These are phyloP conservation scores for Aspergillus caelatus DNA, from an alignment of 2,329 filamentous ascomycete genomes.

Conservation along the genomic window DNA sequence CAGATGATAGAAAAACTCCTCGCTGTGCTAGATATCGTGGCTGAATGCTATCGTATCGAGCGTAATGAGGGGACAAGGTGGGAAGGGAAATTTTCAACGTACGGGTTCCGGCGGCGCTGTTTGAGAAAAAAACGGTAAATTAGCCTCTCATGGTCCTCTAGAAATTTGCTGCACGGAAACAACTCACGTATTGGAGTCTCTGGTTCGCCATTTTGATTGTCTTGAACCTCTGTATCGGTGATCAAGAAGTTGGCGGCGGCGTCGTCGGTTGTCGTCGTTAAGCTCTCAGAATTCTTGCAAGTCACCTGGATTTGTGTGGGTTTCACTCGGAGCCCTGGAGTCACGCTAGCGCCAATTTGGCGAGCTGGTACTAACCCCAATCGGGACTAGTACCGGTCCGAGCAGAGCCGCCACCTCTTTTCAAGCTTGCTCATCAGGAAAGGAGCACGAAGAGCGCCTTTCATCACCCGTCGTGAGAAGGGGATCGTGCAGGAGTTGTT, in stretches of 20 bases:
- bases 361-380: constrained; percentile 35
- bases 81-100: constrained; percentile 51
- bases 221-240: constrained; percentile 44
- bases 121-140: constrained; percentile 18
- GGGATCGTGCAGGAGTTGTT: constrained; percentile 27
- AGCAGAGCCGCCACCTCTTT: constrained; percentile 42
- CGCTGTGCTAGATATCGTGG: constrained; percentile 17
- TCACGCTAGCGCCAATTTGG: constrained; percentile 42
- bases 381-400: constrained; percentile 25
- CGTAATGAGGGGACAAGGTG: constrained; percentile 21
- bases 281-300: constrained; percentile 44
- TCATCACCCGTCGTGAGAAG: constrained; percentile 34
- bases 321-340: constrained; percentile 45
- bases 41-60: constrained; percentile 22
- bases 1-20: not conserved
- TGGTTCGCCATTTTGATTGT: constrained; percentile 56
- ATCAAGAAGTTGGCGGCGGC: constrained; percentile 44
- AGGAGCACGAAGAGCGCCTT: constrained; percentile 23
- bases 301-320: constrained; percentile 48
- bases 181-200: constrained; percentile 55
- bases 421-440: constrained; percentile 30
- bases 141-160: not conserved
- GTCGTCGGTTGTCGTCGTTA: constrained; percentile 48
- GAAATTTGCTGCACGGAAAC: not conserved
- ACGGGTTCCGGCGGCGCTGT: constrained; percentile 78